Conservation (phyloP, 2,329 filamentous ascomycete genomes). For the Aureobasidium sp. region DNA sequence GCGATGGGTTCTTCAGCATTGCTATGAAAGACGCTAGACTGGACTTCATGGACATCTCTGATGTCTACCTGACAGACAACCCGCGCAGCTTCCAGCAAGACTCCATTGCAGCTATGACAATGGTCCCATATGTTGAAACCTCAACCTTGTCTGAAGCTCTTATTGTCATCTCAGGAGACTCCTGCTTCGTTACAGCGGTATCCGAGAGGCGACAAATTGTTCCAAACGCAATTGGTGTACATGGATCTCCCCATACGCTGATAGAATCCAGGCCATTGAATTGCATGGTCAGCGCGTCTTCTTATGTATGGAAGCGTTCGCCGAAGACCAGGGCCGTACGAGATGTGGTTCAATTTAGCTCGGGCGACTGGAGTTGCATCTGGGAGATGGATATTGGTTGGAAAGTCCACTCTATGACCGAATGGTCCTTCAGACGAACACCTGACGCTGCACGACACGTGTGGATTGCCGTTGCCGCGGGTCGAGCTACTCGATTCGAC, state of each 20-base stretch:
- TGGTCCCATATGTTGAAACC: background rate
- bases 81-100: slow-evolving; percentile 27
- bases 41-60: slow-evolving; percentile 24
- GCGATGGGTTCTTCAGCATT: slow-evolving; percentile 31
- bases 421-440: slow-evolving; percentile 50
- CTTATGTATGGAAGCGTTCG: slow-evolving; percentile 28
- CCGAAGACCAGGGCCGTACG: background rate
- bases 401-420: slow-evolving; percentile 52
- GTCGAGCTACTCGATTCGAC: slow-evolving; percentile 21
- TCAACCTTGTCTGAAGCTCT: background rate
- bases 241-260: slow-evolving; percentile 36
- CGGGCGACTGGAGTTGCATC: slow-evolving; percentile 14
- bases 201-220: slow-evolving; percentile 36
- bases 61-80: slow-evolving; percentile 31
- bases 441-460: slow-evolving; percentile 37
- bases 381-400: slow-evolving; percentile 49
- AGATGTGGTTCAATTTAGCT: slow-evolving; percentile 1
- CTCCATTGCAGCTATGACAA: slow-evolving; percentile 27
- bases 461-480: slow-evolving; percentile 53
- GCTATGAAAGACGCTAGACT: slow-evolving; percentile 18
- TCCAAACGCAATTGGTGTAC: slow-evolving; percentile 33
- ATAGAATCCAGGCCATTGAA: slow-evolving; percentile 39
- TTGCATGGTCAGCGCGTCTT: slow-evolving; percentile 44
- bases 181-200: slow-evolving; percentile 43
- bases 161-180: slow-evolving; percentile 21